Evolutionary conservation across 73 alveolate species (phyloP).

Genomic region (Stentor coeruleus): DNA sequence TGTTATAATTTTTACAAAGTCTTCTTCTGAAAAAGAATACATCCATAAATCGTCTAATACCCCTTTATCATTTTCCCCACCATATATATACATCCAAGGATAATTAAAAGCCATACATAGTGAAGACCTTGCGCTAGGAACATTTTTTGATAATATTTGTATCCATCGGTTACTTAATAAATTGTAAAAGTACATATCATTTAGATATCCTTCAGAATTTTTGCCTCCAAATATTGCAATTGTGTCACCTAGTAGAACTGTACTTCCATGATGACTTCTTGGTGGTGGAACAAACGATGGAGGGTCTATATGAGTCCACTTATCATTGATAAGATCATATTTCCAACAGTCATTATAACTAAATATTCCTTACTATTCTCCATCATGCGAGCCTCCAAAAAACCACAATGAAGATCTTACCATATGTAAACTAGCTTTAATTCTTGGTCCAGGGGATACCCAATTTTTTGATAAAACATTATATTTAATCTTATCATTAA

Average conservation of each 20-base stretch:
- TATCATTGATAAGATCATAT: background rate
- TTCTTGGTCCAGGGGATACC: background rate
- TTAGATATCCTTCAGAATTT: conserved; percentile 9
- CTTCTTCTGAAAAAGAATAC: too few relatives aligned
- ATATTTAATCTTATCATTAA: too few relatives aligned
- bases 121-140: background rate
- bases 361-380: background rate
- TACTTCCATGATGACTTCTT: background rate
- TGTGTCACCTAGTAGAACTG: background rate
- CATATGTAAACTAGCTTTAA: background rate
- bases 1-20: too few relatives aligned
- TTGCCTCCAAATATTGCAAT: background rate
- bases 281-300: background rate
- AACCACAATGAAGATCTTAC: background rate
- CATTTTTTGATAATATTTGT: background rate
- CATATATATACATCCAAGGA: background rate
- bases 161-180: background rate
- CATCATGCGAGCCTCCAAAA: conserved; percentile 9
- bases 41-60: background rate
- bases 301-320: too few relatives aligned
- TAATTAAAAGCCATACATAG: background rate
- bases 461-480: background rate
- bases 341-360: background rate
- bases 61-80: background rate
- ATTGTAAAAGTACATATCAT: background rate